These are phyloP conservation scores for Hypomontagnella submonticulosa DNA, from an alignment of 495 filamentous ascomycete genomes.

Conservation along the genomic window DNA sequence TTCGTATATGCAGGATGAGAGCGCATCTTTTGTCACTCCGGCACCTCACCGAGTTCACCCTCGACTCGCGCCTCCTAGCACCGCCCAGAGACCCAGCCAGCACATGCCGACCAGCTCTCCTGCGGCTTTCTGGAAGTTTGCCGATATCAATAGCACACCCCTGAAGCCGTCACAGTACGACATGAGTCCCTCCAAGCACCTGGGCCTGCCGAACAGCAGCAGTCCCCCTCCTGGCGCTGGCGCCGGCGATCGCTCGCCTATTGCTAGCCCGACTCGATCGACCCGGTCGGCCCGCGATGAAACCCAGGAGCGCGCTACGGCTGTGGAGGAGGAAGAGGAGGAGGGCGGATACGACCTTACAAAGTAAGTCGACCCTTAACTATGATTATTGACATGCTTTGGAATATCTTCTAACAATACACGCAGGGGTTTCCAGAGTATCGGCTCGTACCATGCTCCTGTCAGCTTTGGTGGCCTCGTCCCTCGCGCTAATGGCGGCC, in stretches of 20 bases:
- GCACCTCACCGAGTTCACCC: slow-evolving; percentile 86
- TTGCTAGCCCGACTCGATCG: slow-evolving; percentile 46
- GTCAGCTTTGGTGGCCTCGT: slow-evolving; percentile 17
- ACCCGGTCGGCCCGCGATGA: slow-evolving; percentile 30
- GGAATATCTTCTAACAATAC: slow-evolving; percentile 43
- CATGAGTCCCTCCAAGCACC: slow-evolving; percentile 61
- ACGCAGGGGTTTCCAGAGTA: slow-evolving; percentile 74
- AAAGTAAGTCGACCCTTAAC: slow-evolving; percentile 48
- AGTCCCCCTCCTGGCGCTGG: slow-evolving; percentile 68
- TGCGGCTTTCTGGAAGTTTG: slow-evolving; percentile 97
- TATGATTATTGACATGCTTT: neutral
- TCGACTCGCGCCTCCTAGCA: slow-evolving; percentile 86
- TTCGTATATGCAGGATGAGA: slow-evolving; percentile 64
- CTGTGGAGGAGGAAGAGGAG: slow-evolving; percentile 50
- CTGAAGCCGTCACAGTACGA: slow-evolving; percentile 70
- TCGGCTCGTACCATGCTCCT: slow-evolving; percentile 70
- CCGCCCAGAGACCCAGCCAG: slow-evolving; percentile 88
- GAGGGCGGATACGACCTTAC: slow-evolving; percentile 73
- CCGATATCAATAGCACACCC: slow-evolving; percentile 80
- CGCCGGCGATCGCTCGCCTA: slow-evolving; percentile 54
- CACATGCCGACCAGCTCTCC: slow-evolving; percentile 95
- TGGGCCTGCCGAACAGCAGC: slow-evolving; percentile 65
- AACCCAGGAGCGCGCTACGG: slow-evolving; percentile 39
- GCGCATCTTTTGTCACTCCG: slow-evolving; percentile 77
- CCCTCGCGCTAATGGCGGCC: slow-evolving; percentile 29